Evolutionary conservation across 2,329 filamentous ascomycete genomes (phyloP).

Genomic region (Colletotrichum spinosum): DNA sequence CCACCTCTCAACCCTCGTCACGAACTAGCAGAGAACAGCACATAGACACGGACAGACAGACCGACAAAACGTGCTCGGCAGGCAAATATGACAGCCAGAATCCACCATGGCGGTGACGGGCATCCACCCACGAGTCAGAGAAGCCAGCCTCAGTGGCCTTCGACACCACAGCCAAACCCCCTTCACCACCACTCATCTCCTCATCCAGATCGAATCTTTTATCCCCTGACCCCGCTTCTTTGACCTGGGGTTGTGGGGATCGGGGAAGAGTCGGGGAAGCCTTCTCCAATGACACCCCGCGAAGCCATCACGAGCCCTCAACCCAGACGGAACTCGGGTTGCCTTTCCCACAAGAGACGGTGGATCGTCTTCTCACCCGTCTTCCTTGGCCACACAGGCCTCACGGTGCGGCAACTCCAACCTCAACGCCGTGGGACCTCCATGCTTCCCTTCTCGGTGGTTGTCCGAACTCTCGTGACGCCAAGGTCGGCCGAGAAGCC

Average conservation of each 20-base stretch:
- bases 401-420: slow-evolving; percentile 7
- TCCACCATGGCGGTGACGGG: slow-evolving; percentile 8
- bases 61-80: neutral
- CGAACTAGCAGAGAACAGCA: no score
- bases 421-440: neutral
- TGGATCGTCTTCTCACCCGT: neutral
- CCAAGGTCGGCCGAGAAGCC: slow-evolving; percentile 9
- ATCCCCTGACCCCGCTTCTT: no score
- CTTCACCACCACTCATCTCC: no score
- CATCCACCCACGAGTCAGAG: slow-evolving; percentile 28
- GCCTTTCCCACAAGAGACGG: slow-evolving; percentile 16
- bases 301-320: neutral
- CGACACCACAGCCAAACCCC: no score
- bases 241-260: slow-evolving; percentile 3
- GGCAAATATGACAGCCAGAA: neutral
- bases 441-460: neutral
- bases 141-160: neutral
- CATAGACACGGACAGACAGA: no score
- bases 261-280: neutral
- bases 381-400: neutral
- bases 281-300: slow-evolving; percentile 22
- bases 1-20: no score
- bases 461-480: neutral
- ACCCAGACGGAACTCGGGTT: neutral
- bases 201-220: no score